Base-by-base conservation (phyloP, 2,329 filamentous ascomycete genomes). In the Fulvia fulva region DNA sequence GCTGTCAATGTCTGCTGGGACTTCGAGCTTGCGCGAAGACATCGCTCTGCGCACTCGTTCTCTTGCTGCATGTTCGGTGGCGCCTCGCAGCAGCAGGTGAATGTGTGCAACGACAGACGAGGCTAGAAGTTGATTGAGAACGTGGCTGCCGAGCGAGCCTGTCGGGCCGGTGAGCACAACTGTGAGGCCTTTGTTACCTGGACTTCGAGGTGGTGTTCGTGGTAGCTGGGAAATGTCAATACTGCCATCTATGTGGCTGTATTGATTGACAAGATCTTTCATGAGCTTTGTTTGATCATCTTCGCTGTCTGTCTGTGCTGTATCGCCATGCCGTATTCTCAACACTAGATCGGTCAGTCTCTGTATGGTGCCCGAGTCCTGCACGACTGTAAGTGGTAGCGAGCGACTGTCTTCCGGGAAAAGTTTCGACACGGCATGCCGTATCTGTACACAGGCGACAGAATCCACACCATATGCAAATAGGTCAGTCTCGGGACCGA, bases 391-490 rank as follows among this genome's bases (percentile, higher is more conserved):
- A 59, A 81, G 73, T 0, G 84, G 82, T 1, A 87, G 66, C 0
- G 71, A 65, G 26, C 66, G 61, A n/a, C 69, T 53, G 43, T 63
- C 65, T 8, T 69, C 53, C 1, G 73, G 73, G n/a, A 77, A 63
- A 5, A 79, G 63, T 44, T 65, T 64, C 30, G 67, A 68, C 9
- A 78, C 62, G 11, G 70, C 68, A 32, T 70, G 68, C 16, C 81
- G 71, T 21, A 86, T 77, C 55, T 81, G 80, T 59, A 84, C 80
- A 53, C 79, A 81, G 0, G 79, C 77, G 1, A 83, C 79, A 0
- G 85, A 88, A 66, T 87, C 84, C 0, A 87, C 78, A 0, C 84
- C 84, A 61, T 80, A 80, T 0, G 76, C 75, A 62, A 83, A 87
- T 1, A 87, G 69, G 64, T 87, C 83, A 2, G 75, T 72, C 5